phyloP scores from a whole-genome alignment of 2,329 filamentous ascomycete genomes.

The Rasamsonia emersonii region DNA sequence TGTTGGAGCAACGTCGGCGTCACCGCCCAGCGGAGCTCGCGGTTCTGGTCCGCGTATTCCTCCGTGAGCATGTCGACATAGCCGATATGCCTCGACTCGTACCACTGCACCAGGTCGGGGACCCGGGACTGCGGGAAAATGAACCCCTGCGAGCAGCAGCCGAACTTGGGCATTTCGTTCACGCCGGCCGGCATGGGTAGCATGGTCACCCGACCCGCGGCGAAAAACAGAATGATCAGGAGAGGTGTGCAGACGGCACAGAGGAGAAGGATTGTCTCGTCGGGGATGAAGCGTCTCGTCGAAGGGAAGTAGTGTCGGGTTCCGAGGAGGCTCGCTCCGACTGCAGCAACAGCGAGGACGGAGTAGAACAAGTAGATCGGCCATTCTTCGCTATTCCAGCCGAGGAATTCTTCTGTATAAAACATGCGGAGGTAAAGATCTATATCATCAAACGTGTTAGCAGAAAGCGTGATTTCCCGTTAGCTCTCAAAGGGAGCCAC shows the following conservation, averaged over 20 bases:
- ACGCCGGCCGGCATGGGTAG: conserved; percentile 28
- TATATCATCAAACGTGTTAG: no score
- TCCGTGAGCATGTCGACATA: conserved; percentile 35
- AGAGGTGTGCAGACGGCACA: conserved; percentile 20
- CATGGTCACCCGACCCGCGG: conserved; percentile 31
- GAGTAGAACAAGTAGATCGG: conserved; percentile 28
- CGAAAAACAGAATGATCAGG: conserved; percentile 31
- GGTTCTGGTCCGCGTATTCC: conserved; percentile 31
- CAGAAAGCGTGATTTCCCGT: background rate
- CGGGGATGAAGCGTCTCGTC: conserved; percentile 11
- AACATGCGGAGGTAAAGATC: conserved; percentile 40
- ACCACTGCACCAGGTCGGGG: conserved; percentile 20
- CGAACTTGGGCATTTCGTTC: conserved; percentile 32
- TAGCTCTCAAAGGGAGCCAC: background rate
- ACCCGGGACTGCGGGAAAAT: conserved; percentile 32
- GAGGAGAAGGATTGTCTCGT: conserved; percentile 17
- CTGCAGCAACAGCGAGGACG: conserved; percentile 10
- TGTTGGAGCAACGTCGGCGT: conserved; percentile 39
- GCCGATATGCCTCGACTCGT: conserved; percentile 23
- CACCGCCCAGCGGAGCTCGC: conserved; percentile 33
- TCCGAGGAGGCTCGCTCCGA: conserved; percentile 8
- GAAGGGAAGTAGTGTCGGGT: conserved; percentile 7
- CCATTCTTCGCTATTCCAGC: conserved; percentile 39
- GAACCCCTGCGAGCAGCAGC: conserved; percentile 38
- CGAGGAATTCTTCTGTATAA: conserved; percentile 38